Base-by-base conservation (phyloP, 1,284 basidiomycete species). In the Jaminaea rosea region DNA sequence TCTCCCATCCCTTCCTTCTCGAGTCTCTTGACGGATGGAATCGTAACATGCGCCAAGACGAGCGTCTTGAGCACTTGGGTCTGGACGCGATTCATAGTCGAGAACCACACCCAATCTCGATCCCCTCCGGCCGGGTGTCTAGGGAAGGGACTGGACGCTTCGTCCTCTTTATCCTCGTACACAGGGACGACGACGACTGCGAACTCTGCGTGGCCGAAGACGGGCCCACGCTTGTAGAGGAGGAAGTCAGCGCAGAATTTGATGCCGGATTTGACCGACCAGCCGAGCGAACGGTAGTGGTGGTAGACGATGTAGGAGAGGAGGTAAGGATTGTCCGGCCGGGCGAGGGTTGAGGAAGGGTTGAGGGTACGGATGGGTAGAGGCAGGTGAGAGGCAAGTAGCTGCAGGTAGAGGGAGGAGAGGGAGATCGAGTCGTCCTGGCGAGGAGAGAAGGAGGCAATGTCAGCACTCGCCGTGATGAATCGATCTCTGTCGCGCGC, bases 161-260 rank as follows among this genome's bases (percentile, higher is more conserved):
- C 79, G 71, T 97, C 92, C 39, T 77, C 75, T 0, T 82, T 79
- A 63, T 94, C 85, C 76, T 88, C 84, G 67, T 96, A 97, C 1
- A 86, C 84, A 0, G 93, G 93, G 49, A 90, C 82, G 13, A 93
- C 80, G 8, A 93, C 82, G 29, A 96, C 77, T 0, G 90, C 87
- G 65, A 98, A 96, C 87, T 96, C 92, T 17, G 94, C 92, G 73
- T 99, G 94, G 2, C 84, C 80, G 73, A 97, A 97, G 0, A 94
- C 89, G 0, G 93, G 92, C 0, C 94, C 94, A 8, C 86, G 82
- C 54, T 91, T 92, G 76, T 99, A 99, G 27, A 98, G 77, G 13
- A 99, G 79, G 77, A 87, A 89, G 69, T 99, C 94, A 37, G 86
- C 86, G 69, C 91, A 96, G 75, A 99, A 99, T 76, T 99, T 99